Base-by-base conservation (phyloP, 176 grass and related monocot genomes). In the Tillandsia fasciculata region DNA sequence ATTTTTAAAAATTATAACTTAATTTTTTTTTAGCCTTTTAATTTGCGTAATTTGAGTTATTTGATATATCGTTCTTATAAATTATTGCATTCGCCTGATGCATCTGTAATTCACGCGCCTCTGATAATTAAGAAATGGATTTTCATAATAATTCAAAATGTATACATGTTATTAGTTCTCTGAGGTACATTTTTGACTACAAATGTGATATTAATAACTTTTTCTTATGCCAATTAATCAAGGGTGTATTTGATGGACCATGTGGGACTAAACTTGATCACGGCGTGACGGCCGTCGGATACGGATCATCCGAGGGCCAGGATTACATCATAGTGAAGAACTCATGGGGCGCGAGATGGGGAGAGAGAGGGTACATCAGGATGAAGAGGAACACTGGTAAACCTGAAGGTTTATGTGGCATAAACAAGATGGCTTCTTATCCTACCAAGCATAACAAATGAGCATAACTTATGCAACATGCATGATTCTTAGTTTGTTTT, bases 281-380 rank as follows among this genome's bases (percentile, higher is more conserved):
- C 5, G 93, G 93, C 0, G 93, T 97, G 53, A 49, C 84, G 15
- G 93, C 93, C 3, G 86, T 97, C 0, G 93, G 93, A 0, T 97
- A 92, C 10, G 93, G 84, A 0, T 84, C 74, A 20, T 49, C 48
- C 24, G 85, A 87, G 79, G 93, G 73, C 11, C 81, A 92, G 6
- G 89, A 87, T 51, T 92, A 90, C 84, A 78, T 92, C 79, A 89
- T 86, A 13, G 71, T 93, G 1, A 93, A 89, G 68, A 93, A 93
- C 68, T 93, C 90, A 0, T 93, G 90, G 90, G 90, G 86, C 1
- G 53, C 28, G 3, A 12, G n/a, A 0, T 93, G 90, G 90, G 90
- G 90, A 0, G 86, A 93, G 29, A 29, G 10, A 1, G 86, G 90
- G 0, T 93, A 88, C 23, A 77, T 93, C 50, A 83, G 48, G 64